These are phyloP conservation scores for Pestalotiopsis sp. DNA, from an alignment of 2,329 filamentous ascomycete species.

Conservation along the genomic window DNA sequence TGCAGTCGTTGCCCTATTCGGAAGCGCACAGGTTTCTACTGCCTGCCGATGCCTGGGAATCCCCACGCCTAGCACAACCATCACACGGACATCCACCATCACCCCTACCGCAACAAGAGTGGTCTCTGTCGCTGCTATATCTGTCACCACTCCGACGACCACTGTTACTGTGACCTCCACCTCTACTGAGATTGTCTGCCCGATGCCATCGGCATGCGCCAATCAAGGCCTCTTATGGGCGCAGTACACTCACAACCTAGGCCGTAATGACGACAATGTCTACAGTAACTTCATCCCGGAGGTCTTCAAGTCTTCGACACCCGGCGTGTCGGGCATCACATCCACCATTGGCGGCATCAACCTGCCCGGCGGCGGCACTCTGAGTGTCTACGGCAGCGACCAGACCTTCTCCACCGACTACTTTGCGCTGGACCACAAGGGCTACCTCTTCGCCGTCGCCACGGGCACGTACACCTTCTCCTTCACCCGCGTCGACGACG, in stretches of 20 bases:
- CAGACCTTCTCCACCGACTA: not conserved
- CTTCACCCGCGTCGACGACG: not conserved
- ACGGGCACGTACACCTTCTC: not conserved
- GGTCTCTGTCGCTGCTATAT: not conserved
- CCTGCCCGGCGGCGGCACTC: not conserved
- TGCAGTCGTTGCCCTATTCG: not conserved
- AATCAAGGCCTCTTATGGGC: not conserved
- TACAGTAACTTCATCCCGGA: not conserved
- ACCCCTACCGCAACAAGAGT: not conserved
- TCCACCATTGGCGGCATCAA: not conserved
- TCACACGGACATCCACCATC: not conserved
- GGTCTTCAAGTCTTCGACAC: not conserved
- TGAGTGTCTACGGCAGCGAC: not conserved
- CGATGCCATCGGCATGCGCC: not conserved
- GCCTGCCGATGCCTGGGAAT: not conserved
- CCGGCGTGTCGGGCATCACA: not conserved
- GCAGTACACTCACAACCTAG: not conserved
- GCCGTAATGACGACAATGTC: not conserved
- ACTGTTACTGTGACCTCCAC: not conserved
- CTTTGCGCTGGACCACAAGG: constrained; percentile 2
- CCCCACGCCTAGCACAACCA: not conserved
- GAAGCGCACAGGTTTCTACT: not conserved
- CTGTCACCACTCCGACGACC: not conserved
- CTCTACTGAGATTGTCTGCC: not conserved
- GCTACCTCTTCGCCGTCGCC: not conserved